Conservation (phyloP, 257 asterid species). For the Solanum pinnatisectum region DNA sequence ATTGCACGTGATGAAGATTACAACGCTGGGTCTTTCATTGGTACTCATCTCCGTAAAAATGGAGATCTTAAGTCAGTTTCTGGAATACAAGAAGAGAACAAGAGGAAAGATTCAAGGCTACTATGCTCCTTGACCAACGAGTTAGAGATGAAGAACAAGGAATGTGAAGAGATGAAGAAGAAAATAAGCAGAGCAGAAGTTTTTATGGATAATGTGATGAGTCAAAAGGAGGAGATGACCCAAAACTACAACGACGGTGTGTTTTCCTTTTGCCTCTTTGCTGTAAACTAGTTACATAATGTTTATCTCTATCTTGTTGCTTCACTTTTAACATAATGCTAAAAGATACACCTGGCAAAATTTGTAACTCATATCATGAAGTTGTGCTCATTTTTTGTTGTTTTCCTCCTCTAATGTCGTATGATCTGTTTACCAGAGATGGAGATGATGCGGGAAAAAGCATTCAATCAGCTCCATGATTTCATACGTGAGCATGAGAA, state of each 20-base stretch:
- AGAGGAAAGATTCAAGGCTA: constrained; percentile 35
- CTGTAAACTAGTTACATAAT: not conserved
- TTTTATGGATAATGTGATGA: not conserved
- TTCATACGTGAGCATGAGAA: constrained; percentile 5
- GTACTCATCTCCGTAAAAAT: constrained; percentile 41
- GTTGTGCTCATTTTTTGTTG: not conserved
- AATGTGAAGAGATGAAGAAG: constrained; percentile 28
- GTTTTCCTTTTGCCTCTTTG: not conserved
- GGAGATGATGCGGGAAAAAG: constrained; percentile 5
- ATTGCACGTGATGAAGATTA: constrained; percentile 62
- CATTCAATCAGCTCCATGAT: not conserved
- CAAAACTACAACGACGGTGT: constrained; percentile 7
- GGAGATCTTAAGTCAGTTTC: constrained; percentile 60
- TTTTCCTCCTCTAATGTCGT: not conserved
- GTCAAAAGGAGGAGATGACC: constrained; percentile 7
- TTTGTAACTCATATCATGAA: not conserved
- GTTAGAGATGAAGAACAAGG: constrained; percentile 25
- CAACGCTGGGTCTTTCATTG: constrained; percentile 21
- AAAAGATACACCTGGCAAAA: not conserved
- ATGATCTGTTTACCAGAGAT: constrained; percentile 1
- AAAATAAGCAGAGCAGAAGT: constrained; percentile 2
- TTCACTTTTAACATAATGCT: not conserved
- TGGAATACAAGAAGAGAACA: constrained; percentile 37
- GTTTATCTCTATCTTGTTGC: not conserved
- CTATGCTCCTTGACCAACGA: constrained; percentile 27